These are phyloP conservation scores for Rhizomucor miehei DNA, from an alignment of 371 early-diverging fungal genomes.

Conservation along the genomic window DNA sequence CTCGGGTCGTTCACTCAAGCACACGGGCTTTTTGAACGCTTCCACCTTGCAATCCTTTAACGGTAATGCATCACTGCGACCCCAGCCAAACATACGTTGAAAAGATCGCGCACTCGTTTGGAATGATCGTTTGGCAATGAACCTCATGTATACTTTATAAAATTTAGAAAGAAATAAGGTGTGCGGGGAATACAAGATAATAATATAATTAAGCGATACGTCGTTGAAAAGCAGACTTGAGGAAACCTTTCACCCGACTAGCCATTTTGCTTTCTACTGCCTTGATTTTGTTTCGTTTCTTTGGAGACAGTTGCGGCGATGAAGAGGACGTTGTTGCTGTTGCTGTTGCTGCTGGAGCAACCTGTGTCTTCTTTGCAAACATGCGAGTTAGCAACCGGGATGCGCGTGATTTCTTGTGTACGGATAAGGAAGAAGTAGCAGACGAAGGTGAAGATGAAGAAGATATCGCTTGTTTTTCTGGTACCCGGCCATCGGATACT, in stretches of 20 bases:
- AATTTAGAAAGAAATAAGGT: not conserved
- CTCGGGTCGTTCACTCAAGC: slow-evolving; percentile 24
- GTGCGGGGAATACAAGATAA: not conserved
- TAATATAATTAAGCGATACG: slow-evolving; percentile 11
- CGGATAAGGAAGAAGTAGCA: too few relatives aligned
- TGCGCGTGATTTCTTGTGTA: slow-evolving; percentile 5
- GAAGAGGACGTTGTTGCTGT: slow-evolving; percentile 1
- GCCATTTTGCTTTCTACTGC: slow-evolving; percentile 13
- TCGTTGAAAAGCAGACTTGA: slow-evolving; percentile 20
- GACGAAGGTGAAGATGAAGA: not conserved
- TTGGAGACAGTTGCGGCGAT: not conserved
- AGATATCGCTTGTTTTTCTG: slow-evolving; percentile 1
- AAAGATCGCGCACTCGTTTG: too few relatives aligned
- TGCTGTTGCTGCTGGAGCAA: slow-evolving; percentile 6
- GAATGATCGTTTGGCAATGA: too few relatives aligned
- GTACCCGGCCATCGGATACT: not conserved
- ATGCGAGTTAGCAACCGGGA: slow-evolving; percentile 5
- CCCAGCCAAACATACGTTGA: slow-evolving; percentile 28
- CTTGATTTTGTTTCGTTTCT: slow-evolving; percentile 9
- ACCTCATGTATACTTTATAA: not conserved
- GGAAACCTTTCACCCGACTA: slow-evolving; percentile 12
- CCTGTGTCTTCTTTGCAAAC: slow-evolving; percentile 10
- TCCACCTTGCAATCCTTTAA: slow-evolving; percentile 14
- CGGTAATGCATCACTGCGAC: slow-evolving; percentile 33
- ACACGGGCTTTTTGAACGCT: slow-evolving; percentile 20